Base-by-base conservation (phyloP, 2,329 filamentous ascomycete genomes). In the Xylaria hypoxylon region DNA sequence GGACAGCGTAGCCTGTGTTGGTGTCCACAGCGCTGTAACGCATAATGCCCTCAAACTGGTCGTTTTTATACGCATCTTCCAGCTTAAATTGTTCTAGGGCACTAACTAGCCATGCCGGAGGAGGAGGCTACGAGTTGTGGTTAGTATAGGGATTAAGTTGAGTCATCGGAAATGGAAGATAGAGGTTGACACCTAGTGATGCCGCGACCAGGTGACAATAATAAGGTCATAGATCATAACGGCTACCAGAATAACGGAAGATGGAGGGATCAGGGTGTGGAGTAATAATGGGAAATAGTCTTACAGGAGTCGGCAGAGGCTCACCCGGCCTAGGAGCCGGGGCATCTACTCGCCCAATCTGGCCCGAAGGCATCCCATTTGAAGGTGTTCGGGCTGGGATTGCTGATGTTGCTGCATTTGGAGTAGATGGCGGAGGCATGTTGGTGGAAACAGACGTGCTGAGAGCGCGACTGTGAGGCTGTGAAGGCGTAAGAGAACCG, bases 21-120 rank as follows among this genome's bases (percentile, higher is more conserved):
- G 86, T 87, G 77, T 97, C 91, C 68, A 97, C 87, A 65, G 92
- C 90, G 26, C 89, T 92, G 79, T 96, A 94, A 67, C 94, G 93
- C 96, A 99, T 99, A 24, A 91, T 87, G 60, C 90, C 91, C 79
- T 97, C 93, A 77, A 98, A 98, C 33, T 87, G 86, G 78, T 97
- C 94, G 73, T 90, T 87, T 3, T 92, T 90, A 75, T 97, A 95
- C 19, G 80, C 80, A 22, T 74, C 75, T 66, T 85, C 83, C 71
- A 89, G 89, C 72, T 83, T 82, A 63, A 98, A 87, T 26, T 89
- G 85, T 65, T 87, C 83, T n/a, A 98, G 87, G 59, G 92, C 91
- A 42, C 86, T 81, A 64, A 85, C 83, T 62, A 99, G 91, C 96
- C 96, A 98, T 63, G 87, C 84, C n/a, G 95, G 94, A 19, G 94